A percentile compares a stretch with the other conserved stretches of the same genome.
Conservation (phyloP, 208 protist species). For the Wallacemonas rigidus region DNA sequence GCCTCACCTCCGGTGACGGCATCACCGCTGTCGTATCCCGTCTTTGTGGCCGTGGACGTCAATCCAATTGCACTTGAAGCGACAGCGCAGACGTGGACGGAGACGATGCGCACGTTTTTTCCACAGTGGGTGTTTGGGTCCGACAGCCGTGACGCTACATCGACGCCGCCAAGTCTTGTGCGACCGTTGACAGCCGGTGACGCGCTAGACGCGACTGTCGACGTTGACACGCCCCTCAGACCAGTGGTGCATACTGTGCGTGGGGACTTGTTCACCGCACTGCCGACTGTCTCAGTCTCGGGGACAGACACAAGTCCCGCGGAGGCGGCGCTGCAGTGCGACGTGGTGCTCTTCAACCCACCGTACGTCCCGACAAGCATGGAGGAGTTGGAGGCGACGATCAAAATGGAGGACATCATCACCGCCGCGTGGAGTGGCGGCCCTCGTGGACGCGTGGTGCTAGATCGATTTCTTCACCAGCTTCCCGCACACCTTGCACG, state of each 20-base stretch:
- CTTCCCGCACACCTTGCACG: slow-evolving; percentile 56
- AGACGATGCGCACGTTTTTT: slow-evolving; percentile 48
- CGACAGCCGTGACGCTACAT: too few species aligned
- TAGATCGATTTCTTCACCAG: slow-evolving; percentile 71
- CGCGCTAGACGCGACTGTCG: background rate
- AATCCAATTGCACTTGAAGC: slow-evolving; percentile 85
- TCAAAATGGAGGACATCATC: slow-evolving; percentile 53
- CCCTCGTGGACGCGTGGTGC: slow-evolving; percentile 74
- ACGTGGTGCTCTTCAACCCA: slow-evolving; percentile 88
- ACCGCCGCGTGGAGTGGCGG: slow-evolving; percentile 88
- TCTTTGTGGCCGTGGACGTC: slow-evolving; percentile 74
- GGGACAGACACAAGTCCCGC: background rate
- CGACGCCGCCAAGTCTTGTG: background rate
- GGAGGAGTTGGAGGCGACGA: slow-evolving; percentile 68
- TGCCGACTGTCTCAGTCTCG: slow-evolving; percentile 6
- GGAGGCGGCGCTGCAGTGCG: slow-evolving; percentile 32
- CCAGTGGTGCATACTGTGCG: slow-evolving; percentile 17
- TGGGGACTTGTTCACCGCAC: slow-evolving; percentile 46
- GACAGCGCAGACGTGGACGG: slow-evolving; percentile 67
- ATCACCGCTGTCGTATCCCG: background rate
- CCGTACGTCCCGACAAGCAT: slow-evolving; percentile 88
- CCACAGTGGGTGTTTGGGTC: background rate
- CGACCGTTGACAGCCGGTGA: background rate
- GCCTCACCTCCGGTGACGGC: background rate
- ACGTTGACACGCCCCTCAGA: background rate